Base-by-base conservation (phyloP, 345 rosid species). In the Euclidium syriacum region DNA sequence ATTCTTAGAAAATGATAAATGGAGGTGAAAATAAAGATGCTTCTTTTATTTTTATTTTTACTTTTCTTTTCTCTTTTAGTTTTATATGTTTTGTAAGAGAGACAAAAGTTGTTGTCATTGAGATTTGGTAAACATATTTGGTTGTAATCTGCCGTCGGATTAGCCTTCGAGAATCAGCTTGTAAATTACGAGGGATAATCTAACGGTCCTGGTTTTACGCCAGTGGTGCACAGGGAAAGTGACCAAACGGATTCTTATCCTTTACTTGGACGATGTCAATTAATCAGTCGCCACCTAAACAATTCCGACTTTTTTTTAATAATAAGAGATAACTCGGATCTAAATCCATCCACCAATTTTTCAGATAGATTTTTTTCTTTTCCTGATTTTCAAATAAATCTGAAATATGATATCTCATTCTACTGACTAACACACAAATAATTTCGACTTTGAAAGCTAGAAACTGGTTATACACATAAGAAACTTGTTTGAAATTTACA, bases 81-180 rank as follows among this genome's bases (percentile, higher is more conserved):
- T 23, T 40, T 23, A 29, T 22, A 11, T 9, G 3, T 14, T 18
- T 57, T 30, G 41, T 14, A 23, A 58, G 36, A 58, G 22, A 52
- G 67, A 68, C 64, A 46, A 34, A 68, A 58, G 67, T 69, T 60
- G 67, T 60, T 60, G 73, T 60, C 73, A 52, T n/a, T 5, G 67
- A 68, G 62, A 69, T 52, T 69, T 52, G 62, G 56, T 69, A 68
- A 61, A 61, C 51, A 68, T 68, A 25, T 51, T n/a, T 41, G 52
- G 29, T 51, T 30, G 47, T 33, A n/a, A 43, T 48, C 33, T 27
- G 24, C 64, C 58, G 72, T 58, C 47, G 58, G 48, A 67, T 57
- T 29, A 67, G 29, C 52, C 16, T 67, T 29, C 51, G 36, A 40
- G 26, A 50, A 49, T 35, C 52, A 50, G 36, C 38, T 23, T 50